Percentiles rank a stretch among this genome's conserved stretches.
phyloP scores from a whole-genome alignment of 169 alveolate species.

The Eimeria maxima region DNA sequence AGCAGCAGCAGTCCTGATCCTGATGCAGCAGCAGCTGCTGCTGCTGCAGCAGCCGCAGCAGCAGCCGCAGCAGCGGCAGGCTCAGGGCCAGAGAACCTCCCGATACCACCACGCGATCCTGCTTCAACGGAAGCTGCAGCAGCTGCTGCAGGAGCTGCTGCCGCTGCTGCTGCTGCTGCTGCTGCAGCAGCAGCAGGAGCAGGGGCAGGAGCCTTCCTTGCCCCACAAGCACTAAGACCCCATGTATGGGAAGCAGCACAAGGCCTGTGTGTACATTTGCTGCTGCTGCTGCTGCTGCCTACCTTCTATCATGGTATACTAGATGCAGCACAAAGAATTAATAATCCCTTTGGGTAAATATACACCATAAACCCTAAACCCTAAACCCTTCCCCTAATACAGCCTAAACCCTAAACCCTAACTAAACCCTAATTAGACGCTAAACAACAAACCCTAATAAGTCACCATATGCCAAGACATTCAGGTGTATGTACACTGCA shows the following conservation, averaged over 20 bases:
- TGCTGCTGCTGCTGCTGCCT: constrained; percentile 73
- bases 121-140: neutral
- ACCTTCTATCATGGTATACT: constrained; percentile 78
- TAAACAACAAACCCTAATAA: neutral
- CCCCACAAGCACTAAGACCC: constrained; percentile 51
- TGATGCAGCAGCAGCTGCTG: no score
- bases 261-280: constrained; percentile 67
- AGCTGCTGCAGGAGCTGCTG: constrained; percentile 38
- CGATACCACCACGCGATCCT: neutral
- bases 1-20: no score
- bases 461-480: no score
- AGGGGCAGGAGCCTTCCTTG: constrained; percentile 3
- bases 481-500: neutral
- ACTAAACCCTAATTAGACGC: neutral
- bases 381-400: neutral
- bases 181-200: constrained; percentile 46
- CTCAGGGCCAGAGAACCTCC: neutral
- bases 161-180: neutral
- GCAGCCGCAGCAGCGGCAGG: neutral
- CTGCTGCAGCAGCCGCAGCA: neutral
- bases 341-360: constrained; percentile 78
- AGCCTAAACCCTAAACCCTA: neutral
- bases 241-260: constrained; percentile 76
- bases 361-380: neutral
- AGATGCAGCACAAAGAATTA: constrained; percentile 60